These are phyloP conservation scores for Capronia epimyces DNA, from an alignment of 2,329 filamentous ascomycete genomes.

Conservation along the genomic window DNA sequence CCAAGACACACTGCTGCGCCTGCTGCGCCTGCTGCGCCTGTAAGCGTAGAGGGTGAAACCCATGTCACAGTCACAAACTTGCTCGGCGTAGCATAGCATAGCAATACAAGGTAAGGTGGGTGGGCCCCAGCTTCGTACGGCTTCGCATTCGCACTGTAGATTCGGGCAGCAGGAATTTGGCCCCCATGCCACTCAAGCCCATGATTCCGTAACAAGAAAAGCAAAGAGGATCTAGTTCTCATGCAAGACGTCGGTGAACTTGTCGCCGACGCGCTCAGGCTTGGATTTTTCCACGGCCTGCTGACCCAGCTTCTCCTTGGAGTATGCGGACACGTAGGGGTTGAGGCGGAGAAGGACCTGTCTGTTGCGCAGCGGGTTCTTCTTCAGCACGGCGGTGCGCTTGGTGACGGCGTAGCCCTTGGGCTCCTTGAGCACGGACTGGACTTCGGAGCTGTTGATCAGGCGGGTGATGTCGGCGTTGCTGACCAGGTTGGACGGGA, in stretches of 20 bases:
- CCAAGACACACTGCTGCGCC: no score
- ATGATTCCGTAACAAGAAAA: background rate
- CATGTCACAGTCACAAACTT: no score
- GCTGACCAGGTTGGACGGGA: conserved; percentile 84
- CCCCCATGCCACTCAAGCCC: background rate
- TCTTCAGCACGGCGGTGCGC: conserved; percentile 91
- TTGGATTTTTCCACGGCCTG: conserved; percentile 57
- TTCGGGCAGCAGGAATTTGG: no score
- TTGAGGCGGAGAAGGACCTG: conserved; percentile 98
- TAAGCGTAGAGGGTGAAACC: no score
- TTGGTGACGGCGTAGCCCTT: conserved; percentile 88
- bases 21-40: no score
- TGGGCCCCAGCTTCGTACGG: no score
- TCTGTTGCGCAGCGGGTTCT: conserved; percentile 99
- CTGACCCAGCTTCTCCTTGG: conserved; percentile 76
- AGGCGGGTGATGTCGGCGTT: conserved; percentile 95
- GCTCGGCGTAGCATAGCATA: no score
- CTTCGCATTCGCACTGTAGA: no score
- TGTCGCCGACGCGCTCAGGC: conserved; percentile 51
- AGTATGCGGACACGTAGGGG: conserved; percentile 89
- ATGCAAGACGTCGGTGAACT: conserved; percentile 50
- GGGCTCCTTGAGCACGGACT: conserved; percentile 87
- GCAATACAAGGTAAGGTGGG: no score
- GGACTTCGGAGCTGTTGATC: conserved; percentile 98
- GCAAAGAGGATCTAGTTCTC: conserved; percentile 43